A percentile compares a stretch with the other conserved stretches of the same genome.
Conservation (phyloP, 2,329 filamentous ascomycete genomes). For the Chaetomium sp. region DNA sequence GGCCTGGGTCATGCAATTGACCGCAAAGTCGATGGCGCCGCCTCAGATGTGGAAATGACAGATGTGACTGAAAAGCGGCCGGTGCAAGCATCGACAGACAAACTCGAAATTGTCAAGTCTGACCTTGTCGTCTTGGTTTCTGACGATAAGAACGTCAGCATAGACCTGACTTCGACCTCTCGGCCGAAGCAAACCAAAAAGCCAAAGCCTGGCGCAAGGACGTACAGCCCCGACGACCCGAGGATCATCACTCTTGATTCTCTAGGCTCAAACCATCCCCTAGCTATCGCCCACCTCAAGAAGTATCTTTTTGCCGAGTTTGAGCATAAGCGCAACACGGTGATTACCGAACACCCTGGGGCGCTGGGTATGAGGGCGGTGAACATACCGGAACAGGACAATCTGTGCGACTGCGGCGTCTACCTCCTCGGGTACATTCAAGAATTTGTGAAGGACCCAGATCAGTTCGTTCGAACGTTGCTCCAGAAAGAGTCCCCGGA, state of each 20-base stretch:
- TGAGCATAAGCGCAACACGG: constrained; percentile 56
- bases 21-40: background rate
- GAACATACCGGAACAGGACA: constrained; percentile 76
- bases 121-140: constrained; percentile 27
- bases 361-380: constrained; percentile 66
- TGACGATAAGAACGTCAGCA: constrained; percentile 19
- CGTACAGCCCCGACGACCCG: constrained; percentile 57
- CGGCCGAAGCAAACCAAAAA: constrained; percentile 34
- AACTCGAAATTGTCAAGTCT: constrained; percentile 11
- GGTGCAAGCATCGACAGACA: background rate
- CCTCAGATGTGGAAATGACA: constrained; percentile 30
- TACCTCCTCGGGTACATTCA: constrained; percentile 84
- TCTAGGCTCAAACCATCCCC: constrained; percentile 64
- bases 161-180: background rate
- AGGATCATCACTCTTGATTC: constrained; percentile 89
- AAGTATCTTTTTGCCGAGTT: constrained; percentile 78
- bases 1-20: background rate
- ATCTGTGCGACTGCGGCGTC: constrained; percentile 86
- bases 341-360: constrained; percentile 41
- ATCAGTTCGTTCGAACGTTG: constrained; percentile 67
- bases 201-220: constrained; percentile 38
- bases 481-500: constrained; percentile 57
- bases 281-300: constrained; percentile 68
- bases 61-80: constrained; percentile 12
- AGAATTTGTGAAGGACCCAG: constrained; percentile 76